Evolutionary conservation across 345 rosid species (phyloP), one percentile per base, ranked within the genome.

Genomic region (Hevea brasiliensis): DNA sequence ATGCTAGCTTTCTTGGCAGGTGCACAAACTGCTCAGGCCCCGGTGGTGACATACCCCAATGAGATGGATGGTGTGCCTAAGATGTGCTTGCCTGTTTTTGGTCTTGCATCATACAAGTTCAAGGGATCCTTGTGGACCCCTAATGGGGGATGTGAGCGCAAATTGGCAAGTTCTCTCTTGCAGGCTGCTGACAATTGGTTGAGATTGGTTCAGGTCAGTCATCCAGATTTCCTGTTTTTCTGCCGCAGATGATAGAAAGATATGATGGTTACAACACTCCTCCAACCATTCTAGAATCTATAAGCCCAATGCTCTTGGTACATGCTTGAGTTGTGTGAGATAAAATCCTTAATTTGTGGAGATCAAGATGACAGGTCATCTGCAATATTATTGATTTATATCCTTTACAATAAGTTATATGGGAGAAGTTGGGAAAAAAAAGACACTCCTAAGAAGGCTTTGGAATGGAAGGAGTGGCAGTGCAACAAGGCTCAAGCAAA

Each of bases 171-270:
- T 61, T 61, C 45, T 58, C 70, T 77, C 24, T 61, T 72, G 48
- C 77, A 72, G 72, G 35, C 23, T 29, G 81, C 81, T 67, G 77
- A 62, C 13, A 68, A 45, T 42, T 68, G 70, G 77, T 68, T 77
- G 73, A 73, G 74, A 61, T 53, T 35, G 56, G 60, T 44, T 68
- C 58, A 68, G 60, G 81, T 73, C 42, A 72, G 60, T 68, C 77
- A 77, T 77, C 81, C 81, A 41, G 81, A 77, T 72, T 77, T 72
- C 59, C 11, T 77, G 59, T 77, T 77, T 61, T 77, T 77, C 77
- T 27, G 51, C 54, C 69, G 73, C 47, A 61, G 70, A 64, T 77
- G 60, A 77, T 58, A 41, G 32, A 58, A 21, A 7, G 14, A 32
- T 15, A 41, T 7, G n/a, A 18, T 32, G 23, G 29, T 42, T 26